phyloP scores from a whole-genome alignment of 495 filamentous ascomycete species.

The Penicillium subrubescens region DNA sequence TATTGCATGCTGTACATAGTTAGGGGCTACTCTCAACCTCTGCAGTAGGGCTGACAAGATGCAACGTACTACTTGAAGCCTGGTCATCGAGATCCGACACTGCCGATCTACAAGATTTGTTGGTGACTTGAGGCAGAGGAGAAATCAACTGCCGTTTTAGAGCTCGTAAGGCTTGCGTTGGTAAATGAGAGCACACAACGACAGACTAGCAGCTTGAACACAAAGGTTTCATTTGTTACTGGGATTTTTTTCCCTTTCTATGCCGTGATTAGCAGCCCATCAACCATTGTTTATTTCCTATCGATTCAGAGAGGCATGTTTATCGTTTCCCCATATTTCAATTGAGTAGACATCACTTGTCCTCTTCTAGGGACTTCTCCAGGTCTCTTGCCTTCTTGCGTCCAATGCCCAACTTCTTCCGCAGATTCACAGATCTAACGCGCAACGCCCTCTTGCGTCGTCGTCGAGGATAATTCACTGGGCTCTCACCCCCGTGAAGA shows the following conservation, averaged over 20 bases:
- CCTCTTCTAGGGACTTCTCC: not conserved
- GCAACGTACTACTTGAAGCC: not conserved
- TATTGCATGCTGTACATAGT: too few species aligned
- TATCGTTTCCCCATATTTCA: not conserved
- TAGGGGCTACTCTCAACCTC: too few species aligned
- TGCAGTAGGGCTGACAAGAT: not conserved
- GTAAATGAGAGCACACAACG: too few species aligned
- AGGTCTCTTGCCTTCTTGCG: conserved; percentile 3
- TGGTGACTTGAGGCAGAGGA: too few species aligned
- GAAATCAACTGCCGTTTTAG: not conserved
- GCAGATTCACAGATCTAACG: conserved; percentile 5
- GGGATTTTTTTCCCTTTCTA: too few species aligned
- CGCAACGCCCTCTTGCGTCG: conserved; percentile 12
- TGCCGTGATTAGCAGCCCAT: too few species aligned
- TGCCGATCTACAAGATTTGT: not conserved
- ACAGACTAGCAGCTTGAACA: too few species aligned
- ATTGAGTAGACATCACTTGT: not conserved
- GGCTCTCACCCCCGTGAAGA: conserved; percentile 19
- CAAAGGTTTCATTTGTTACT: too few species aligned
- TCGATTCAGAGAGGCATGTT: too few species aligned
- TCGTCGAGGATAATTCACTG: conserved; percentile 9
- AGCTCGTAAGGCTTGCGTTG: not conserved
- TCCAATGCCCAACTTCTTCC: conserved; percentile 9
- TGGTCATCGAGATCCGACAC: not conserved
- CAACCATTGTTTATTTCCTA: too few species aligned